Evolutionary conservation across 345 rosid species (phyloP), one percentile per base, ranked within the genome.

Genomic region (Sisymbrium altissimum): DNA sequence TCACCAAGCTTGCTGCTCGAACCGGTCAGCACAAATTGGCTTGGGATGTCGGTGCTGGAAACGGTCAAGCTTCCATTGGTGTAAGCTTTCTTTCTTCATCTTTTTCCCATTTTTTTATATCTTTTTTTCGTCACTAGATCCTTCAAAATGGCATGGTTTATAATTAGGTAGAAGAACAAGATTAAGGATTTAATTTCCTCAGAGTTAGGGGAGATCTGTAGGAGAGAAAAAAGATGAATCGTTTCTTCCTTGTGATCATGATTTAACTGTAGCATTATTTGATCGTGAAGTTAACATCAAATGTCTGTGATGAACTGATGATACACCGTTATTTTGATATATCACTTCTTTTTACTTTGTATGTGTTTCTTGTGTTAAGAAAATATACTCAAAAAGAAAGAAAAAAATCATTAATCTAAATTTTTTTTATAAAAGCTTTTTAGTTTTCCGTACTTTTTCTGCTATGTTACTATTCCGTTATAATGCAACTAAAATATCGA

Each of bases 21-120:
- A 85, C 84, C 68, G 72, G 71, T 73, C 80, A 44, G 13, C 96
- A 83, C 66, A 71, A 77, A 18, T 46, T 82, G 13, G 90, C 96
- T 76, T 85, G 86, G 89, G 91, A 88, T 67, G 89, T 76, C 32
- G 92, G 90, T 79, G 80, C 85, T 2, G 86, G 96, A 65, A 86
- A 81, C 35, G 96, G 96, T 59, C 93, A 88, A 78, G 92, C 92
- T 4, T 77, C 88, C 53, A 43, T 75, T 57, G 82, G 85, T 53
- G 92, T 89, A 19, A 69, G 82, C 77, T 48, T 66, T 61, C 77
- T 48, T n/a, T n/a, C n/a, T n/a, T n/a, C n/a, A n/a, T n/a, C n/a
- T n/a, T n/a, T n/a, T n/a, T n/a, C n/a, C 14, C 10, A 7, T 41
- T 52, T 72, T 46, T 65, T 8, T 4, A 15, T 18, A 32, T 1